Evolutionary conservation across 768 basidiomycete genomes (phyloP).

Genomic region (Boletus barrowsii): DNA sequence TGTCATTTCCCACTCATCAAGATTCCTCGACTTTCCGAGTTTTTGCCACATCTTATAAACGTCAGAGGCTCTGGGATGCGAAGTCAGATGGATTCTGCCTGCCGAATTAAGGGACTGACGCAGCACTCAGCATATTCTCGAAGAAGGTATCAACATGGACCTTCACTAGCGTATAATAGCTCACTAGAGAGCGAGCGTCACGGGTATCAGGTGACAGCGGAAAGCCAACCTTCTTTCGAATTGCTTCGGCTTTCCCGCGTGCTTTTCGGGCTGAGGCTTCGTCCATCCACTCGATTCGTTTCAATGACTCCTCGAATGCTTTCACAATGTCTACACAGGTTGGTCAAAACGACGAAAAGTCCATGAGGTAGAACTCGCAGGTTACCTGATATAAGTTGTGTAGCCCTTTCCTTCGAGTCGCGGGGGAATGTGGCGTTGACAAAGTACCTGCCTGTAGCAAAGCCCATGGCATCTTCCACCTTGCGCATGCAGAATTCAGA

Average conservation of each 20-base stretch:
- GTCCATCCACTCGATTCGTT: slow-evolving; percentile 89
- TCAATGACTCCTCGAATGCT: slow-evolving; percentile 77
- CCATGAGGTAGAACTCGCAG: background rate
- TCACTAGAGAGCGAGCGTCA: slow-evolving; percentile 61
- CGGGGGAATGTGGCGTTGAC: slow-evolving; percentile 80
- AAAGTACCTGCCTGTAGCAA: slow-evolving; percentile 85
- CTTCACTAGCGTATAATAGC: slow-evolving; percentile 71
- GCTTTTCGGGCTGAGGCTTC: slow-evolving; percentile 75
- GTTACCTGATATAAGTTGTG: slow-evolving; percentile 75
- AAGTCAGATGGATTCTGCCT: slow-evolving; percentile 6
- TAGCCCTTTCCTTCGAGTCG: slow-evolving; percentile 75
- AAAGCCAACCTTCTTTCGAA: slow-evolving; percentile 87
- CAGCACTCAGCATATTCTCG: slow-evolving; percentile 70
- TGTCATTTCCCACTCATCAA: slow-evolving; percentile 82
- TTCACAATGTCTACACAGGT: slow-evolving; percentile 63
- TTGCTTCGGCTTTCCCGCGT: slow-evolving; percentile 63
- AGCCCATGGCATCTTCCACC: slow-evolving; percentile 78
- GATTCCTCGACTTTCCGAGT: slow-evolving; percentile 68
- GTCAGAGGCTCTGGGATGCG: slow-evolving; percentile 47
- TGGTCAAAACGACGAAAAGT: slow-evolving; percentile 1
- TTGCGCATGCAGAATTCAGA: slow-evolving; percentile 76
- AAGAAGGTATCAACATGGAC: slow-evolving; percentile 74
- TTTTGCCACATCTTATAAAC: slow-evolving; percentile 69
- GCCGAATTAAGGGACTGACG: slow-evolving; percentile 33
- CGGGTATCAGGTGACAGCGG: slow-evolving; percentile 83